Percentiles rank a stretch among this genome's conserved stretches.
Evolutionary conservation across 2,329 filamentous ascomycete species (phyloP).

Genomic region (Curvularia eragrostidis): DNA sequence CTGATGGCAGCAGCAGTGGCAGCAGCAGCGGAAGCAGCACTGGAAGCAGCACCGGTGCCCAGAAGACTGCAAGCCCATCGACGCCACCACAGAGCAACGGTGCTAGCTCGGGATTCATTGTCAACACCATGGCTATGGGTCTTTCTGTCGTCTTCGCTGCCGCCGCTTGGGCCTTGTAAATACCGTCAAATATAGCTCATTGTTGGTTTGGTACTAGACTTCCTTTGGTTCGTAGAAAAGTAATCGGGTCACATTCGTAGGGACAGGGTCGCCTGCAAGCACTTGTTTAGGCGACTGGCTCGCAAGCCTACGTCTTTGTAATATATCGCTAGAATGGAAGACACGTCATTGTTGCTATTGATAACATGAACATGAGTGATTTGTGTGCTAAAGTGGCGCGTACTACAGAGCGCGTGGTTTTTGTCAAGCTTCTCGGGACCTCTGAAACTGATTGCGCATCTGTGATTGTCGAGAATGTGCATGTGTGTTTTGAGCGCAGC

Average conservation of each 20-base stretch:
- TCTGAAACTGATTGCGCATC: slow-evolving; percentile 9
- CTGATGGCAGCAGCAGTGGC: not conserved
- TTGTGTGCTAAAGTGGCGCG: not conserved
- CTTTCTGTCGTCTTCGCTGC: slow-evolving; percentile 37
- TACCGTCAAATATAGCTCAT: not conserved
- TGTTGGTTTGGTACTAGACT: not conserved
- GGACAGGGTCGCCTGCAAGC: not conserved
- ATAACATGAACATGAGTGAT: not conserved
- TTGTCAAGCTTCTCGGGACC: slow-evolving; percentile 1
- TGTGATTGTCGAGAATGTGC: slow-evolving; percentile 9
- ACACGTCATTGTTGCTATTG: not conserved
- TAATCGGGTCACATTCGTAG: slow-evolving; percentile 7
- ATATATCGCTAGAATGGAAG: slow-evolving; percentile 11
- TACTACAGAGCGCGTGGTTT: too few species aligned
- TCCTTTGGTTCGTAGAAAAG: slow-evolving; percentile 8
- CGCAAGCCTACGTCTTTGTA: slow-evolving; percentile 12
- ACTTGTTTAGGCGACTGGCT: slow-evolving; percentile 9
- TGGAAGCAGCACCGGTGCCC: not conserved
- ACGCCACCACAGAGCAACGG: slow-evolving; percentile 9
- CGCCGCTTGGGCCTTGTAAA: slow-evolving; percentile 35
- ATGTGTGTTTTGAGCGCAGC: slow-evolving; percentile 5
- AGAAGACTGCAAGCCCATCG: not conserved
- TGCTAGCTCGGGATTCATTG: slow-evolving; percentile 24
- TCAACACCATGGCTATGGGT: slow-evolving; percentile 35
- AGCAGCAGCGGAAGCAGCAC: not conserved